Percentiles rank a stretch among this genome's conserved stretches.
phyloP scores from a whole-genome alignment of 2,329 filamentous ascomycete genomes.

The Fusarium stilboides region DNA sequence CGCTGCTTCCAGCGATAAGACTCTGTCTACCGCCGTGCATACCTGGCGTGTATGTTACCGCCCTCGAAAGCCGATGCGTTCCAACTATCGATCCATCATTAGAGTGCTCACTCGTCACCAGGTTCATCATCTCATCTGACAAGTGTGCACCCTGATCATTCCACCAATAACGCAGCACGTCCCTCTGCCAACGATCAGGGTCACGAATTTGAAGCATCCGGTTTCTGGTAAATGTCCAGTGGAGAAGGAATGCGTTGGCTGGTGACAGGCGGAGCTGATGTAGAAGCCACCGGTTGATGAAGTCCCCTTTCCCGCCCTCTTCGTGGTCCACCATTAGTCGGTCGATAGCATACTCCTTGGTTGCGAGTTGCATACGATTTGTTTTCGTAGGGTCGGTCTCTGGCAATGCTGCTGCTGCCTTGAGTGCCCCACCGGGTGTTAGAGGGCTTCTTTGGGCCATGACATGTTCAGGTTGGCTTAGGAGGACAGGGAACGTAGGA shows the following conservation, averaged over 20 bases:
- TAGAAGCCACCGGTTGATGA: constrained; percentile 67
- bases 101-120: constrained; percentile 45
- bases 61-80: constrained; percentile 49
- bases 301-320: constrained; percentile 60
- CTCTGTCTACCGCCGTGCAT: constrained; percentile 16
- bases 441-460: constrained; percentile 56
- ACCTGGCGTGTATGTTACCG: constrained; percentile 48
- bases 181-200: constrained; percentile 55
- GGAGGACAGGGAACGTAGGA: constrained; percentile 60
- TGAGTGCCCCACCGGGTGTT: constrained; percentile 60
- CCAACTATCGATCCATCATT: constrained; percentile 47
- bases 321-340: constrained; percentile 57
- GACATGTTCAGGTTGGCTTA: constrained; percentile 65
- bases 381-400: constrained; percentile 54
- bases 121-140: constrained; percentile 25
- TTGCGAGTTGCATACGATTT: constrained; percentile 57
- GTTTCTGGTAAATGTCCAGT: constrained; percentile 52
- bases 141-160: constrained; percentile 47
- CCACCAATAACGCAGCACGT: constrained; percentile 59
- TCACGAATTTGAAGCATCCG: constrained; percentile 54
- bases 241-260: constrained; percentile 62
- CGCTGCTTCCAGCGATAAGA: constrained; percentile 19
- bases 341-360: constrained; percentile 66
- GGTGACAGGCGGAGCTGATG: constrained; percentile 65
- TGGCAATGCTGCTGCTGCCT: constrained; percentile 57